These are phyloP conservation scores for Hypoxylon lienhwacheense DNA, from an alignment of 495 filamentous ascomycete species.

Conservation along the genomic window DNA sequence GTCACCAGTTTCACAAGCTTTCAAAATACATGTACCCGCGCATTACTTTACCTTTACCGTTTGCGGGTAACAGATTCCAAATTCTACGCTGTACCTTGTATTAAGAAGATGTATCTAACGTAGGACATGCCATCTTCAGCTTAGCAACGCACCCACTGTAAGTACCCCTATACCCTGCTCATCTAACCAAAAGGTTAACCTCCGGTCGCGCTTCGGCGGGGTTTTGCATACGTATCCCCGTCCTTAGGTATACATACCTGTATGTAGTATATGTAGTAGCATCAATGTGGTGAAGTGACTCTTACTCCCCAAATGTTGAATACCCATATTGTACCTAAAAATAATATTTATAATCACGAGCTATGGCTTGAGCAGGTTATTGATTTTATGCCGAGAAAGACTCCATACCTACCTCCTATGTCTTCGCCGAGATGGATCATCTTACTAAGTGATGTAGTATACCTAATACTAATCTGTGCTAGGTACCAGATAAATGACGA, in stretches of 20 bases:
- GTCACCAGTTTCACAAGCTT: too few relatives aligned
- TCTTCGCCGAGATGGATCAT: too few relatives aligned
- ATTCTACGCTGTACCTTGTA: conserved; percentile 7
- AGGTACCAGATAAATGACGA: conserved; percentile 16
- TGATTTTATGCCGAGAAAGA: conserved; percentile 21
- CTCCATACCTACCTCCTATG: too few relatives aligned
- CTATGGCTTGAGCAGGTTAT: conserved; percentile 11
- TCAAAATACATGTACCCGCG: too few relatives aligned
- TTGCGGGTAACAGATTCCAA: conserved; percentile 20
- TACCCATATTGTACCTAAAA: too few relatives aligned
- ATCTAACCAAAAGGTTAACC: not conserved
- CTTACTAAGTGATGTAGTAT: not conserved
- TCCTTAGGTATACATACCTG: not conserved
- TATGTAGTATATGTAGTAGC: too few relatives aligned
- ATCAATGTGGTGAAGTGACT: too few relatives aligned
- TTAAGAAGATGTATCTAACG: conserved; percentile 23
- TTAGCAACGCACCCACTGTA: too few relatives aligned
- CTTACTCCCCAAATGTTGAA: conserved; percentile 27
- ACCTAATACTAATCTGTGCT: not conserved
- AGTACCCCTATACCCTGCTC: too few relatives aligned
- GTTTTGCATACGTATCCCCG: not conserved
- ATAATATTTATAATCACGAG: not conserved
- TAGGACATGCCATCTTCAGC: conserved; percentile 15
- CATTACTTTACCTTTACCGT: too few relatives aligned
- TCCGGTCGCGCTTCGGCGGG: conserved; percentile 1